Evolutionary conservation across 257 asterid species (phyloP).

Genomic region (Knoxia roxburghii): DNA sequence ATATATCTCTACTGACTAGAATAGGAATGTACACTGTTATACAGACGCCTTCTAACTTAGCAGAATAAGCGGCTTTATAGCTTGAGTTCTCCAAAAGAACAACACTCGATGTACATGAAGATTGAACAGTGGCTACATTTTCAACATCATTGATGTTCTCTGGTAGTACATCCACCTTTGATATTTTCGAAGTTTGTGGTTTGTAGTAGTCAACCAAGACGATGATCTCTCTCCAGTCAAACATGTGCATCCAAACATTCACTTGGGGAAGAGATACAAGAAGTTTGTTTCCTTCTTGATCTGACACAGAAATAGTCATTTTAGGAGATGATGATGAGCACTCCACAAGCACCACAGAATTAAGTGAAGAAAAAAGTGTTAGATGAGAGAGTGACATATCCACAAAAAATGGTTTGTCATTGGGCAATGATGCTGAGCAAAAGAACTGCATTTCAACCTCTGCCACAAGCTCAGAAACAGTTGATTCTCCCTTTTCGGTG

Average conservation of each 20-base stretch:
- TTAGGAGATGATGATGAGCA: constrained; percentile 54
- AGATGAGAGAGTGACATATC: constrained; percentile 58
- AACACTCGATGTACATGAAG: constrained; percentile 21
- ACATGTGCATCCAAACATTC: constrained; percentile 67
- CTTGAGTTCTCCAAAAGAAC: constrained; percentile 21
- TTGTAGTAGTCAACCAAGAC: constrained; percentile 34
- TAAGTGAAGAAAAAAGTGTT: constrained; percentile 57
- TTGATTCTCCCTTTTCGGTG: constrained; percentile 36
- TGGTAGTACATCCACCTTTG: constrained; percentile 25
- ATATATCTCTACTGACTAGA: constrained; percentile 32
- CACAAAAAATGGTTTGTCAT: constrained; percentile 36
- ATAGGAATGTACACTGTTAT: constrained; percentile 62
- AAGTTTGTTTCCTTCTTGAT: constrained; percentile 39
- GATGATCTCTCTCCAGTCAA: constrained; percentile 70
- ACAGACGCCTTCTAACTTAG: constrained; percentile 47
- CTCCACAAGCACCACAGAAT: constrained; percentile 69
- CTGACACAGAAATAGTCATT: constrained; percentile 37
- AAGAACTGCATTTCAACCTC: constrained; percentile 60
- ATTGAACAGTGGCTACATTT: constrained; percentile 22
- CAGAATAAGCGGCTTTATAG: constrained; percentile 28
- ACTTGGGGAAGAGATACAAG: constrained; percentile 50
- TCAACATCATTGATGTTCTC: constrained; percentile 27
- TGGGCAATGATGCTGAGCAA: constrained; percentile 48
- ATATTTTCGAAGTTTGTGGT: constrained; percentile 25
- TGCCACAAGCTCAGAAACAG: constrained; percentile 53